Evolutionary conservation across 805 yeast species (phyloP), one percentile per base, ranked within the genome.

Genomic region (Jamesozyma rosinii): DNA sequence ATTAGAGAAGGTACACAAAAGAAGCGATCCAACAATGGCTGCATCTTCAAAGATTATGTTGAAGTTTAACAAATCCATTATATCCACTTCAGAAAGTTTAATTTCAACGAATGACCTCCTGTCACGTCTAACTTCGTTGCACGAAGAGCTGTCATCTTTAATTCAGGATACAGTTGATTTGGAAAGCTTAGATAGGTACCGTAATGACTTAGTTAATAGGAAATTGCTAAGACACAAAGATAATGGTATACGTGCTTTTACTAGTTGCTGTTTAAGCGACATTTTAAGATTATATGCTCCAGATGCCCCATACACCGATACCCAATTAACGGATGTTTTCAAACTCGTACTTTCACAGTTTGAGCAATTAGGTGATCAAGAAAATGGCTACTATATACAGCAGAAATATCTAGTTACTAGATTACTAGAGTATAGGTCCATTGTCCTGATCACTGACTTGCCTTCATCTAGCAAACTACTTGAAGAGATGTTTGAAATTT

Each of bases 231-330:
- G 65, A 30, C 81, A 80, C 54, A 70, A 75, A 39, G 86, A 85
- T 54, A 45, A 58, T 3, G 92, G 90, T 4, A 77, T 88, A 6
- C 82, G 79, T 49, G 77, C 89, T 0, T 76, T 69, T 45, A 74
- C 74, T 1, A 79, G 92, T 6, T 81, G 94, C 54, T 79, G 92
- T 49, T 49, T 87, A 6, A 71, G 87, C 5, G 95, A 88, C 57
- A 68, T 89, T 9, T 62, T 88, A 35, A 69, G 95, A 45, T 60
- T 89, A 14, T 81, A 72, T 54, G 96, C 95, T 0, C 96, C 96
- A 0, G 85, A 88, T 57, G 95, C 95, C 5, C 96, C 97, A 3
- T 88, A 74, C 61, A 76, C 83, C 1, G 77, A 79, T 20, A 49
- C 66, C 1, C 80, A 82, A 50, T 67, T 88, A 32, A 67, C 77